Evolutionary conservation across 2,329 filamentous ascomycete species (phyloP), one percentile per base, ranked within the genome.

Genomic region (Talaromyces sp.): DNA sequence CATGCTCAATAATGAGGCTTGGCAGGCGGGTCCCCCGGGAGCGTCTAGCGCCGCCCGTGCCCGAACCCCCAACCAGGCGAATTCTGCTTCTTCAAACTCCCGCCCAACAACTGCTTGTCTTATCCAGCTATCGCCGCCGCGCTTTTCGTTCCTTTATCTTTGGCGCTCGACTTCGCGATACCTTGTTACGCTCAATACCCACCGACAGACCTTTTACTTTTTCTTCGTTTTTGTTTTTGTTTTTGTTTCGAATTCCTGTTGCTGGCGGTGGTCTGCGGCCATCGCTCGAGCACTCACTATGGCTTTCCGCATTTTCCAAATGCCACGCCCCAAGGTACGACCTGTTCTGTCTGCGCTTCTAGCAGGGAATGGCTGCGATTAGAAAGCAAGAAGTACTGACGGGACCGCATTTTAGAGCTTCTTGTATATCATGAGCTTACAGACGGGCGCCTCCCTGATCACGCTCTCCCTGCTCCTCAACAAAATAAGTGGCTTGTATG

Each of bases 401-500:
- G 36, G 58, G 33, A 61, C 36, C 23, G 30, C 34, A 18, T 57
- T 27, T 36, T 73, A 96, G 92, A 89, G 87, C 54, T 94, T 96
- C 75, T 85, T 96, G 67, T 91, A 91, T 73, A 81, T 92, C 71
- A 89, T 96, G 81, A 91, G 90, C 72, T 87, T 97, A 60, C 90
- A 91, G 69, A 94, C 91, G 36, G 93, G 91, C 67, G 89, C 91
- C 54, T 91, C 95, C 68, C 84, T 97, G 70, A 92, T 96, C 70
- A 88, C 90, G 4, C 83, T 95, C 64, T 87, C 90, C 10, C 85
- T 96, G 66, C 83, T 96, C 60, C 88, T 97, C 79, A 97, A 97
- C 83, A 96, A 96, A 77, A 86, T 93, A 67, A 94, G 91, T 56
- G 93, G 92, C 62, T 82, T 96, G 68, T 97, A 96, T 77, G 93